Conservation (phyloP, 78 protist species). For the Diacronema lutheri region DNA sequence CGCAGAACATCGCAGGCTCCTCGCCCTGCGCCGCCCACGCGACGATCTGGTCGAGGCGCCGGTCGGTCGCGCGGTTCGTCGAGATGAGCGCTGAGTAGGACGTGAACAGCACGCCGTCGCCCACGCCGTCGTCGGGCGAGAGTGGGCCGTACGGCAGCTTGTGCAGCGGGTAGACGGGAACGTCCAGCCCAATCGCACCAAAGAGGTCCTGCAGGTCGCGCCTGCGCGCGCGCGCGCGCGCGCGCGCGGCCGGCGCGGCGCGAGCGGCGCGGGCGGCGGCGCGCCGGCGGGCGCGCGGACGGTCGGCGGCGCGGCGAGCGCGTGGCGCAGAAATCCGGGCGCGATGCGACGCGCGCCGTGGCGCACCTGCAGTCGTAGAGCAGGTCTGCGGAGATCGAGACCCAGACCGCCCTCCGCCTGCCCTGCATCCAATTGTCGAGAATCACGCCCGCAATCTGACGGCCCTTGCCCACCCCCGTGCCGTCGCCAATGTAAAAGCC, state of each 20-base stretch:
- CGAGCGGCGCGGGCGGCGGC: too few relatives aligned
- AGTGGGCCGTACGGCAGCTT: neutral
- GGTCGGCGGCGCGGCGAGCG: too few relatives aligned
- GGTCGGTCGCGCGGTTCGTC: neutral
- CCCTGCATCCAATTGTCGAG: neutral
- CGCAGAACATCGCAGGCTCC: neutral
- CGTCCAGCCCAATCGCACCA: too few relatives aligned
- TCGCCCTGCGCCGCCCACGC: neutral
- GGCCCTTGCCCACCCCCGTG: conserved; percentile 32
- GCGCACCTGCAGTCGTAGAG: too few relatives aligned
- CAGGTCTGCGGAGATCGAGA: too few relatives aligned
- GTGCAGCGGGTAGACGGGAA: neutral
- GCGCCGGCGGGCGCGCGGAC: too few relatives aligned
- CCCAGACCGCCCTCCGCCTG: too few relatives aligned
- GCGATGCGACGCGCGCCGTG: too few relatives aligned
- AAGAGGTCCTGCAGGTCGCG: too few relatives aligned
- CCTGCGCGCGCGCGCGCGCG: too few relatives aligned
- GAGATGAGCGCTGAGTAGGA: neutral
- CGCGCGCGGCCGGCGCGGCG: too few relatives aligned
- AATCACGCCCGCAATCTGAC: neutral
- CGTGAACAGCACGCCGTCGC: neutral
- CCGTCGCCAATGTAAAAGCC: conserved; percentile 29
- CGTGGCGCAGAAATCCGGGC: too few relatives aligned
- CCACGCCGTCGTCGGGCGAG: neutral
- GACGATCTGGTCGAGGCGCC: neutral